phyloP scores from a whole-genome alignment of 352 stramenopile species.

The Salisapilia sapeloensis region DNA sequence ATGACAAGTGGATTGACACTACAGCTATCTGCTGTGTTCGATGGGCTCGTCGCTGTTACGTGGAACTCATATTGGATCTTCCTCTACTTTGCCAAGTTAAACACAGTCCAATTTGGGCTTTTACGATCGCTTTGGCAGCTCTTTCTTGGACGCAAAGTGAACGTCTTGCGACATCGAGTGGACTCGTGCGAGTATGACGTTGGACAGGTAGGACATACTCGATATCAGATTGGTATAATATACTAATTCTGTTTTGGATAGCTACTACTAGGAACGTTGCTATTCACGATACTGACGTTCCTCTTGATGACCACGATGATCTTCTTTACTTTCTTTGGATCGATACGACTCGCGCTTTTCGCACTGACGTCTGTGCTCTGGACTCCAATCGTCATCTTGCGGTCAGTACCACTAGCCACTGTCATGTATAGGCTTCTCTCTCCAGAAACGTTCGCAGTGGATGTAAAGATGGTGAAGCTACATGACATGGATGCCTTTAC shows the following conservation, averaged over 20 bases:
- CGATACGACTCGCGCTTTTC: constrained; percentile 41
- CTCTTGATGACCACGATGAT: constrained; percentile 87
- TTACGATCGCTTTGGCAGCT: constrained; percentile 83
- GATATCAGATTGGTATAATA: neutral
- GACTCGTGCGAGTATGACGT: constrained; percentile 91
- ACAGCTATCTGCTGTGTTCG: constrained; percentile 45
- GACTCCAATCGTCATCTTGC: constrained; percentile 31
- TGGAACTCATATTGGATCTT: constrained; percentile 82
- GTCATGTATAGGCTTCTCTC: constrained; percentile 18
- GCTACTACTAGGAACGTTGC: constrained; percentile 84
- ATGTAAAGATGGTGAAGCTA: constrained; percentile 7
- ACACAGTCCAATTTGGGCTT: constrained; percentile 57
- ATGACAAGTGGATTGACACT: constrained; percentile 54
- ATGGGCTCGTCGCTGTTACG: constrained; percentile 53
- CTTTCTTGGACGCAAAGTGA: constrained; percentile 91
- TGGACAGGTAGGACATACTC: constrained; percentile 27
- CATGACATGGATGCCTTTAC: constrained; percentile 2
- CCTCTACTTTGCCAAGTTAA: constrained; percentile 74
- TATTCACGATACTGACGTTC: constrained; percentile 88
- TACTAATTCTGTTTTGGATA: constrained; percentile 4
- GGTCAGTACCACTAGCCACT: constrained; percentile 23
- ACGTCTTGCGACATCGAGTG: constrained; percentile 83
- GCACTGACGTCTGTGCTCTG: constrained; percentile 17
- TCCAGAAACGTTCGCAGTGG: constrained; percentile 16
- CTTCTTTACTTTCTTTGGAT: constrained; percentile 87